Evolutionary conservation across 345 rosid species (phyloP).

Genomic region (Kandelia obovata): DNA sequence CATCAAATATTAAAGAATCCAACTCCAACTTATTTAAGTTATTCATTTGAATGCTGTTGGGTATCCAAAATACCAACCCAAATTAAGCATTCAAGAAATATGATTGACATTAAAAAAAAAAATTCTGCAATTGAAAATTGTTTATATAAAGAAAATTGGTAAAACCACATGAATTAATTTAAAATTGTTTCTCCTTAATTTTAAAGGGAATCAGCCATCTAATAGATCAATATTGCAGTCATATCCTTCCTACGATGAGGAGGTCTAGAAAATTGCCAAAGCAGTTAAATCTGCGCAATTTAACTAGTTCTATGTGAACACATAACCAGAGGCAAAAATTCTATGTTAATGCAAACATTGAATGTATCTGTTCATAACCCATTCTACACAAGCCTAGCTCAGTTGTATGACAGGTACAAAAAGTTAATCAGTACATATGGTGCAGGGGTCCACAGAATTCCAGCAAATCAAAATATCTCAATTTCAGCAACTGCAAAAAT

Average conservation of each 20-base stretch:
- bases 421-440: too few relatives aligned
- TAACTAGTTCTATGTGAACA: background rate
- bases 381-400: too few relatives aligned
- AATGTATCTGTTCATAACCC: background rate
- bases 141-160: background rate
- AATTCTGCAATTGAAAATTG: background rate
- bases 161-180: background rate
- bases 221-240: background rate
- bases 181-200: background rate
- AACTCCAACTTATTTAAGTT: background rate
- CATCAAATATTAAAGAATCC: background rate
- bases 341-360: background rate
- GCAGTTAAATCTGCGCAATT: background rate
- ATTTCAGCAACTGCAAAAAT: background rate
- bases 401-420: too few relatives aligned
- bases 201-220: background rate
- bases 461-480: too few relatives aligned
- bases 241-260: background rate
- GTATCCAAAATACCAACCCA: background rate
- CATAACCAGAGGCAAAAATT: background rate
- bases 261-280: background rate
- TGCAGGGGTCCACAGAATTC: too few relatives aligned
- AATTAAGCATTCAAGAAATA: background rate
- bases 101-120: background rate
- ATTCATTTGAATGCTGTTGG: slow-evolving; percentile 11